Conservation (phyloP, 2,329 filamentous ascomycete species). For the Madurella mycetomatis region DNA sequence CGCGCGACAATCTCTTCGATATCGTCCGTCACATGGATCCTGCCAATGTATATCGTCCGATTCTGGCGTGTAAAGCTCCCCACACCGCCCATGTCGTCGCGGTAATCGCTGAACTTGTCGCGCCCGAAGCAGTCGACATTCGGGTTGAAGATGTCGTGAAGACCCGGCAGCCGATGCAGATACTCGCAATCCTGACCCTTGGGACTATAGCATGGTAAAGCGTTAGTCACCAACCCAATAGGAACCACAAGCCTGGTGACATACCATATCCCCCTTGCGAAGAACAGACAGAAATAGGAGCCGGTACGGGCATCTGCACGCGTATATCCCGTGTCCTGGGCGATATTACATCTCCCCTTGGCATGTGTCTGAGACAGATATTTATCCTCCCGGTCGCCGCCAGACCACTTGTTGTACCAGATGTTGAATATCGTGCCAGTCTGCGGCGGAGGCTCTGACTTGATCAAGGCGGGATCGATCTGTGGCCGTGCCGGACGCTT, state of each 20-base stretch:
- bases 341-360: constrained; percentile 80
- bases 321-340: constrained; percentile 73
- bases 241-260: constrained; percentile 42
- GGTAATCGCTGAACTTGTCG: constrained; percentile 88
- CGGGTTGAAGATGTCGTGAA: constrained; percentile 86
- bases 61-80: constrained; percentile 93
- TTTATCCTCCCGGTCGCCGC: constrained; percentile 90
- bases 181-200: constrained; percentile 93
- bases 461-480: constrained; percentile 78
- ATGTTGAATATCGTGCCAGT: constrained; percentile 97
- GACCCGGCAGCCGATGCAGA: constrained; percentile 78
- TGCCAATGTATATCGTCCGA: constrained; percentile 84
- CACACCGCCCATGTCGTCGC: constrained; percentile 97
- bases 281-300: constrained; percentile 89
- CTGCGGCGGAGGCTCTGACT: constrained; percentile 80
- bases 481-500: constrained; percentile 84
- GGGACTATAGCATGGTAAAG: constrained; percentile 47
- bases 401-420: constrained; percentile 98
- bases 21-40: constrained; percentile 93
- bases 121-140: constrained; percentile 94
- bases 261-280: constrained; percentile 70
- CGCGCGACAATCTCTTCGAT: constrained; percentile 94
- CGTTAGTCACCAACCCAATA: neutral
- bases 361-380: constrained; percentile 79
- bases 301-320: constrained; percentile 72